Evolutionary conservation across 202 grass and related monocot genomes (phyloP), one percentile per base, ranked within the genome.

Genomic region (Musa balbisiana): DNA sequence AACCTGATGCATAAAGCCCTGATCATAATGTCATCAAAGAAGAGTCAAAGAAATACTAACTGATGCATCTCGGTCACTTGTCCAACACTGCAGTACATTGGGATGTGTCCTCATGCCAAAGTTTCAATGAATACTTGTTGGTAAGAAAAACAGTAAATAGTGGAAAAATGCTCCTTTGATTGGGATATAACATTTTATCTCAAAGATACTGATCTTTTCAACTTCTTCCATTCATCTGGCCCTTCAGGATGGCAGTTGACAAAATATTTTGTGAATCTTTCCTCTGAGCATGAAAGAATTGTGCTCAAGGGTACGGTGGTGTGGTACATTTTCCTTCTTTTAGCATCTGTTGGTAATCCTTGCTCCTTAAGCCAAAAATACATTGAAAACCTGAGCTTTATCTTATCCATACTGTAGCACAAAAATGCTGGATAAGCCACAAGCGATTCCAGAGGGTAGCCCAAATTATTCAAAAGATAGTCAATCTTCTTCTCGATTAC

Each of bases 321-420:
- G 52, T 71, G 78, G 23, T 58, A 43, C 62, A 52, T 74, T 64
- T 80, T 43, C 33, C 0, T 43, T 43, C 33, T 43, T 43, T 43
- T 43, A 3, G 5, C 33, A 6, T 43, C 33, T 43, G 33, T 43
- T 43, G 33, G 33, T 43, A 43, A 43, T 43, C 4, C 33, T 43
- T 43, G 33, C 33, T 43, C 33, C 33, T 43, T 43, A 5, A 43
- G 0, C 33, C 33, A 43, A 43, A 6, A 43, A 43, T 43, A 52
- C 88, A 87, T 85, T 25, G 75, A 78, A 73, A 87, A 83, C 59
- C 88, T 84, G 9, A 87, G 79, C 68, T 82, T 91, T 22, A 83
- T 73, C 80, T 79, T 87, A 65, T 85, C 85, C 76, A 85, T 75
- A 67, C 66, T 83, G 80, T 82, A 84, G 33, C 75, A 80, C 67